These are phyloP conservation scores for Ustilago lituana DNA, from an alignment of 1,284 basidiomycete species.

Conservation along the genomic window DNA sequence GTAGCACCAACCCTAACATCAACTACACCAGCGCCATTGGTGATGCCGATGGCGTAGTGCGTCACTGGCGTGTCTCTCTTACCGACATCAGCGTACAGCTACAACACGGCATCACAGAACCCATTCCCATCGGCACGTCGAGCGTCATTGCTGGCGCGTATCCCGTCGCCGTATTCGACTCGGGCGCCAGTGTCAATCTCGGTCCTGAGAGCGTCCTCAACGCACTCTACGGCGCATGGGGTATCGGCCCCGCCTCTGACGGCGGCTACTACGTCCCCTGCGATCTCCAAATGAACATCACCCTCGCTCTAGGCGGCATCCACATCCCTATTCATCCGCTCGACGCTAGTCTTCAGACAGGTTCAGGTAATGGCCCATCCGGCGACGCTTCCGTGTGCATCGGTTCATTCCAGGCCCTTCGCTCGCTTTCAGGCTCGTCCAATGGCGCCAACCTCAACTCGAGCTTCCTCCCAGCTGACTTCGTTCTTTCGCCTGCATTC, in stretches of 20 bases:
- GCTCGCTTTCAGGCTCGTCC: slow-evolving; percentile 34
- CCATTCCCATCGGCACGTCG: slow-evolving; percentile 41
- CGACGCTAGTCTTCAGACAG: slow-evolving; percentile 44
- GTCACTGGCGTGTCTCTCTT: slow-evolving; percentile 52
- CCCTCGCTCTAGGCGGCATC: slow-evolving; percentile 45
- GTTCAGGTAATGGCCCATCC: slow-evolving; percentile 32
- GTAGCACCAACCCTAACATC: slow-evolving; percentile 30
- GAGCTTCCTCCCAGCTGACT: slow-evolving; percentile 51
- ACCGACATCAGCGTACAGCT: slow-evolving; percentile 45
- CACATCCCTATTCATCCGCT: slow-evolving; percentile 58
- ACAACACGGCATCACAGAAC: slow-evolving; percentile 27
- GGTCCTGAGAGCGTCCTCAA: slow-evolving; percentile 51
- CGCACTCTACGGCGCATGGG: slow-evolving; percentile 59
- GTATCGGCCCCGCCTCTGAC: slow-evolving; percentile 53
- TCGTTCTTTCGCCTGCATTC: slow-evolving; percentile 57
- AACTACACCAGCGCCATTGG: slow-evolving; percentile 38
- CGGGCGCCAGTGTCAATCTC: slow-evolving; percentile 54
- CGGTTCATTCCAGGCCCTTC: slow-evolving; percentile 59
- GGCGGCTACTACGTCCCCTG: slow-evolving; percentile 61
- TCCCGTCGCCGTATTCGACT: slow-evolving; percentile 52
- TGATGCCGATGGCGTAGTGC: slow-evolving; percentile 48
- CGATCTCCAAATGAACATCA: slow-evolving; percentile 53
- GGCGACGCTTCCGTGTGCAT: slow-evolving; percentile 41
- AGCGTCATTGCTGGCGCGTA: slow-evolving; percentile 32
- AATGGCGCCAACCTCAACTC: slow-evolving; percentile 32